These are phyloP conservation scores for Penicillium malachiteum DNA, from an alignment of 495 filamentous ascomycete genomes.

Conservation along the genomic window DNA sequence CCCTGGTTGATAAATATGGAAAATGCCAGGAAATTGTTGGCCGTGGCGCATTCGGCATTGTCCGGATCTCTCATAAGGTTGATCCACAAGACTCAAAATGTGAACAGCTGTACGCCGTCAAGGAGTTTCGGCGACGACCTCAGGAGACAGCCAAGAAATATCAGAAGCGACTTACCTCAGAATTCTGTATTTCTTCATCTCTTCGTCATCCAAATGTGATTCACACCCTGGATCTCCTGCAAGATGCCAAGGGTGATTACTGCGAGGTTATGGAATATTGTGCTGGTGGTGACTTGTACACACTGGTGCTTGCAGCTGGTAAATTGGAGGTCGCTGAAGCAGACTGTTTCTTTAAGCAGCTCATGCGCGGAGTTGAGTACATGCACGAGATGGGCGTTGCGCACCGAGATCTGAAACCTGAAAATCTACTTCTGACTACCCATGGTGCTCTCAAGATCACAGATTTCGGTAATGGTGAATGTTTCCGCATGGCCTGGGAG, in stretches of 20 bases:
- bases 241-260: conserved; percentile 96
- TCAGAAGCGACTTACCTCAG: conserved; percentile 95
- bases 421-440: conserved; percentile 92
- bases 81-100: conserved; percentile 73
- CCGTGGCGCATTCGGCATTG: conserved; percentile 96
- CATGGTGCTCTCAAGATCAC: conserved; percentile 97
- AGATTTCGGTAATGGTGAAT: conserved; percentile 98
- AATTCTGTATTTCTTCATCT: conserved; percentile 98
- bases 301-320: conserved; percentile 84
- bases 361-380: conserved; percentile 99
- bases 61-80: conserved; percentile 96
- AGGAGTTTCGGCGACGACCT: conserved; percentile 93
- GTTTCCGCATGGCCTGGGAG: conserved; percentile 99
- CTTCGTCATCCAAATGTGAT: conserved; percentile 98
- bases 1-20: conserved; percentile 94
- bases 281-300: conserved; percentile 95
- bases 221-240: conserved; percentile 91
- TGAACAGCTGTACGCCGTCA: conserved; percentile 95
- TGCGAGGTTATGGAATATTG: conserved; percentile 99
- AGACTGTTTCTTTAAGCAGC: conserved; percentile 98
- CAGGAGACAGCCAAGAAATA: conserved; percentile 96
- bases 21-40: conserved; percentile 98
- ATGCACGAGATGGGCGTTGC: conserved; percentile 99
- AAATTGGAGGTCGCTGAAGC: conserved; percentile 92
- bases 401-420: conserved; percentile 94